Base-by-base conservation (phyloP, 495 filamentous ascomycete genomes). In the Penicillium arizonense region DNA sequence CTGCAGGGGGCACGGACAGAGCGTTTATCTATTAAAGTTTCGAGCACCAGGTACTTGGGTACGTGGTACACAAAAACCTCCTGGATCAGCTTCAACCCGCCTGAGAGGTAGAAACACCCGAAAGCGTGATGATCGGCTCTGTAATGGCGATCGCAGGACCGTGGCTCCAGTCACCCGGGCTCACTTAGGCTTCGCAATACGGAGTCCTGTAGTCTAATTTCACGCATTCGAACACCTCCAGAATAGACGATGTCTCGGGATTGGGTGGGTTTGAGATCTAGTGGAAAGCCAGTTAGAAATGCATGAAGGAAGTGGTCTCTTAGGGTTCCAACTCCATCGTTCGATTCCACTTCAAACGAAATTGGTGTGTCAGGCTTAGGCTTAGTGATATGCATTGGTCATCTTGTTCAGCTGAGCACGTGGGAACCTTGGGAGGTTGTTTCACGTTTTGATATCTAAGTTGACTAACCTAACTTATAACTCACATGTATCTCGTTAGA, bases 91-190 rank as follows among this genome's bases (percentile, higher is more conserved):
- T 67, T 63, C 63, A 68, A n/a, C n/a, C n/a, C n/a, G n/a, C n/a
- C 12, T n/a, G 18, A 26, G 24, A 26, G 10, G 26, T 12, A 44
- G 12, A 26, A 33, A 52, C 33, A 8, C 50, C 50, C 13, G 45
- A 56, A 58, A 56, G 52, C 55, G 57, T 53, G 54, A 51, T 57
- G 66, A 72, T 72, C 62, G 57, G 36, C 64, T 53, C 52, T 47
- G 42, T 62, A 63, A 55, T 55, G 66, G 47, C 60, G 68, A 71
- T 71, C 65, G 47, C 52, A 54, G 9, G 30, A 14, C 52, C 43
- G 40, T 52, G 44, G 53, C 51, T 57, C 51, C 47, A 57, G 43
- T 47, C 42, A 34, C 33, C 16, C 46, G 37, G 44, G 41, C 50
- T 42, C 39, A 26, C 51, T 54, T 60, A 34, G 47, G 39, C 18